Percentiles rank a stretch among this genome's conserved stretches.
Evolutionary conservation across 495 filamentous ascomycete species (phyloP).

Genomic region (Hypomontagnella monticulosa): DNA sequence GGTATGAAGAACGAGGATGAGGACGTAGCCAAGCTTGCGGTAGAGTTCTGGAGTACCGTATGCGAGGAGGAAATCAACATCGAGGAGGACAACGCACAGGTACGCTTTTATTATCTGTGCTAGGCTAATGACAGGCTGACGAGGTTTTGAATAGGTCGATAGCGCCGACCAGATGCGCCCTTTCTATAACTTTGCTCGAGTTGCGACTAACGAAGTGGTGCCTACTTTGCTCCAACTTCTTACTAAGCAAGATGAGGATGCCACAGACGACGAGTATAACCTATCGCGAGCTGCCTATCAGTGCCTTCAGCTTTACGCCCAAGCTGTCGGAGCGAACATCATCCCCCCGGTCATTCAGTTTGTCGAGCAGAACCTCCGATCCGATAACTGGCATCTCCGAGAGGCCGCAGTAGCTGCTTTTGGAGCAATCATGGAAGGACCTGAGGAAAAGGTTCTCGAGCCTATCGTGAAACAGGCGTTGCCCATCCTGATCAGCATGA

Average conservation of each 20-base stretch:
- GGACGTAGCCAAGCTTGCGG: conserved; percentile 95
- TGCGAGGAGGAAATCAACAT: conserved; percentile 98
- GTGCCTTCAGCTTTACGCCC: conserved; percentile 92
- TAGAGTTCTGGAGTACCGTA: conserved; percentile 99
- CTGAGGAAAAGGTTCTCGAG: conserved; percentile 86
- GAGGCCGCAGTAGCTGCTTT: conserved; percentile 99
- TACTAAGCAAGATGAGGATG: conserved; percentile 97
- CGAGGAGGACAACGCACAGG: conserved; percentile 93
- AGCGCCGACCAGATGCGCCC: conserved; percentile 80
- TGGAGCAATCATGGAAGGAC: conserved; percentile 98
- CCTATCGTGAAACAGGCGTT: conserved; percentile 95
- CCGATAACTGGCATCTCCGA: conserved; percentile 89
- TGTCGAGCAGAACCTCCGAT: conserved; percentile 88
- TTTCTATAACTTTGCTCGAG: conserved; percentile 89
- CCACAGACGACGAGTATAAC: conserved; percentile 96
- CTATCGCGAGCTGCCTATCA: conserved; percentile 94
- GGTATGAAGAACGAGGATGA: conserved; percentile 99
- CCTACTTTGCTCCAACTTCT: conserved; percentile 89
- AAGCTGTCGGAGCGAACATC: conserved; percentile 83
- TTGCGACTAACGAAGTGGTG: conserved; percentile 90
- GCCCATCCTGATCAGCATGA: conserved; percentile 90
- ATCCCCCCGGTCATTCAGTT: conserved; percentile 86
- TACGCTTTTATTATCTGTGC: conserved; percentile 51
- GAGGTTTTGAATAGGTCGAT: conserved; percentile 64
- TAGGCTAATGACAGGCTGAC: conserved; percentile 33